These are phyloP conservation scores for Candida taoyuanica DNA, from an alignment of 805 yeast genomes.

Conservation along the genomic window DNA sequence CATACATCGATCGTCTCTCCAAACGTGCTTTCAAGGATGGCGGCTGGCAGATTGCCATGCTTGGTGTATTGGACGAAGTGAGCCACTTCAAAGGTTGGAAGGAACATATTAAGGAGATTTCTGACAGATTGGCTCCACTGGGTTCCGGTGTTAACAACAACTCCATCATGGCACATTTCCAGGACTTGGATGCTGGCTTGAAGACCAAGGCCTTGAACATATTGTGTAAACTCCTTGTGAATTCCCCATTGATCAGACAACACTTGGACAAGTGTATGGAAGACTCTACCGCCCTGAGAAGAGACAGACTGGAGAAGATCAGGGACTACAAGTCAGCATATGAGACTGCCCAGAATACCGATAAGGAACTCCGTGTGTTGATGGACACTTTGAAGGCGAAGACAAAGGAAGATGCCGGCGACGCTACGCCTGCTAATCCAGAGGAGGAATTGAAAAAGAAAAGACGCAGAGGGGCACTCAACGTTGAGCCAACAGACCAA, in stretches of 20 bases:
- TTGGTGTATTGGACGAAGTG: conserved; percentile 65
- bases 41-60: conserved; percentile 72
- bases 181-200: conserved; percentile 45
- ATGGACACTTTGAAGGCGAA: conserved; percentile 19
- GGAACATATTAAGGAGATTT: conserved; percentile 45
- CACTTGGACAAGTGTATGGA: conserved; percentile 69
- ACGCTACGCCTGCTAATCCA: conserved; percentile 4
- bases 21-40: conserved; percentile 78
- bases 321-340: conserved; percentile 51
- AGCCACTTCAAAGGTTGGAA: conserved; percentile 53
- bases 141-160: conserved; percentile 43
- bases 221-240: conserved; percentile 56
- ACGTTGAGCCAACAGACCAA: conserved; percentile 35
- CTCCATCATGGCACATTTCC: conserved; percentile 52
- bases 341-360: conserved; percentile 47
- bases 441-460: conserved; percentile 22
- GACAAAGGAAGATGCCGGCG: conserved; percentile 16
- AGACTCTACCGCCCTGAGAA: conserved; percentile 53
- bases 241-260: conserved; percentile 53
- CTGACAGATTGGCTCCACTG: conserved; percentile 54
- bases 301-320: conserved; percentile 60
- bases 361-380: conserved; percentile 35
- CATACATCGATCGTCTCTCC: conserved; percentile 77
- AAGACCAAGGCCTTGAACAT: conserved; percentile 57
- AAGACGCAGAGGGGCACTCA: conserved; percentile 30